Conservation (phyloP, 768 basidiomycete species). For the Trametes elegans region DNA sequence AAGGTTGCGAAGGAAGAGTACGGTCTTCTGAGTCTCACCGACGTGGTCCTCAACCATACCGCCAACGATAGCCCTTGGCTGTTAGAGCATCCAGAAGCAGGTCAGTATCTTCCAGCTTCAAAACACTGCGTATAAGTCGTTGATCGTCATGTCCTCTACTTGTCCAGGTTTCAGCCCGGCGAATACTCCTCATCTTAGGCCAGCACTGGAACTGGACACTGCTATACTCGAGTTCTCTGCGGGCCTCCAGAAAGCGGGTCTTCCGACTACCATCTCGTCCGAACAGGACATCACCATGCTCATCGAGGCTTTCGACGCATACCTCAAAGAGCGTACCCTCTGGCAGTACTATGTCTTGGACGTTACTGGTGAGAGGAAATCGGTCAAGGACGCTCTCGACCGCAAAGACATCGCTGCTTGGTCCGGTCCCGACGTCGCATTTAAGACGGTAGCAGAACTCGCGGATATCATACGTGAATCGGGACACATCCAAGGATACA, state of each 20-base stretch:
- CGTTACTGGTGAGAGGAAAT: slow-evolving; percentile 56
- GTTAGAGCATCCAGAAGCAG: slow-evolving; percentile 91
- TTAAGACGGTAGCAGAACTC: slow-evolving; percentile 62
- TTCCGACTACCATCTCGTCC: slow-evolving; percentile 70
- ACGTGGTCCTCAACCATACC: slow-evolving; percentile 97
- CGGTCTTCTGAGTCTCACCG: slow-evolving; percentile 86
- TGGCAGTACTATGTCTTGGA: slow-evolving; percentile 97
- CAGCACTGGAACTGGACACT: slow-evolving; percentile 90
- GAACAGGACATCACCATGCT: slow-evolving; percentile 68
- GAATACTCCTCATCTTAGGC: slow-evolving; percentile 88
- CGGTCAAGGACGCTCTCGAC: slow-evolving; percentile 53
- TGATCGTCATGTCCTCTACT: neutral
- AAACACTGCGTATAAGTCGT: neutral
- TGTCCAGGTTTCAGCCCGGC: slow-evolving; percentile 78
- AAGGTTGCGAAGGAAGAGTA: slow-evolving; percentile 77
- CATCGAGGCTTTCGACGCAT: slow-evolving; percentile 56
- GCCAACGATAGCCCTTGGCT: slow-evolving; percentile 94
- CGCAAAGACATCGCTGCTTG: slow-evolving; percentile 50
- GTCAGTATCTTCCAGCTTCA: slow-evolving; percentile 38
- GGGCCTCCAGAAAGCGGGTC: slow-evolving; percentile 57
- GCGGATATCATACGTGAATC: slow-evolving; percentile 58
- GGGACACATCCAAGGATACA: slow-evolving; percentile 57
- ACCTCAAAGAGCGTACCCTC: slow-evolving; percentile 64
- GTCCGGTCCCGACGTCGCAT: slow-evolving; percentile 56
- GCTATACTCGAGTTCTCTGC: slow-evolving; percentile 81